A percentile compares a stretch with the other conserved stretches of the same genome.
These are phyloP conservation scores for Pelargonium citronellum DNA, from an alignment of 441 rosid genomes.

Conservation along the genomic window DNA sequence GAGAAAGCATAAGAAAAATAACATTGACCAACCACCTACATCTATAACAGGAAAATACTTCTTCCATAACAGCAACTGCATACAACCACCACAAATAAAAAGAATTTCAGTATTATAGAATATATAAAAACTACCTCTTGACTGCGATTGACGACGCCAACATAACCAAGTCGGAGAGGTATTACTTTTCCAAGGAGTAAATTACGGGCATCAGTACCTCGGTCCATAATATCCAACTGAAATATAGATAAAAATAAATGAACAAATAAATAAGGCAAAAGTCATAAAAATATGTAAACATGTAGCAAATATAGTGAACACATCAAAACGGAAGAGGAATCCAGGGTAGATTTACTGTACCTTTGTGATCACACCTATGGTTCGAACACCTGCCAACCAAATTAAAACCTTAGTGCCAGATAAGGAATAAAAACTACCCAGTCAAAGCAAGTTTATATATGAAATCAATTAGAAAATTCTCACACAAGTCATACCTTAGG, in stretches of 20 bases:
- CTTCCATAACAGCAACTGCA: neutral
- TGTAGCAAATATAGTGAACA: neutral
- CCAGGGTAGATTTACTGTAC: neutral
- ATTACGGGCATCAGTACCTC: constrained; percentile 10
- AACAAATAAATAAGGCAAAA: neutral
- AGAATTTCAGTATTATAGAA: neutral
- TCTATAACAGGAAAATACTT: neutral
- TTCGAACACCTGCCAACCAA: constrained; percentile 2
- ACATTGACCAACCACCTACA: neutral
- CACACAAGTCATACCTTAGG: no score
- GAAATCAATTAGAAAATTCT: no score
- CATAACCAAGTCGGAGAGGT: constrained; percentile 2
- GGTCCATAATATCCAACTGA: constrained; percentile 10
- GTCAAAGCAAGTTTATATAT: no score
- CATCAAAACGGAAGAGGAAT: neutral
- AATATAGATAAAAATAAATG: neutral
- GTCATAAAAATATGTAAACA: neutral
- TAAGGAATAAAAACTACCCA: neutral
- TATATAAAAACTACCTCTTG: neutral
- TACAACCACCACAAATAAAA: neutral
- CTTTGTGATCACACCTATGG: constrained; percentile 4
- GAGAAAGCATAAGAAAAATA: neutral
- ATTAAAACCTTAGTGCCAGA: neutral
- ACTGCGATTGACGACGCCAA: constrained; percentile 4
- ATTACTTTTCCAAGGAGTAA: constrained; percentile 8